phyloP scores from a whole-genome alignment of 2,329 filamentous ascomycete species.

The Penicillium sp. region DNA sequence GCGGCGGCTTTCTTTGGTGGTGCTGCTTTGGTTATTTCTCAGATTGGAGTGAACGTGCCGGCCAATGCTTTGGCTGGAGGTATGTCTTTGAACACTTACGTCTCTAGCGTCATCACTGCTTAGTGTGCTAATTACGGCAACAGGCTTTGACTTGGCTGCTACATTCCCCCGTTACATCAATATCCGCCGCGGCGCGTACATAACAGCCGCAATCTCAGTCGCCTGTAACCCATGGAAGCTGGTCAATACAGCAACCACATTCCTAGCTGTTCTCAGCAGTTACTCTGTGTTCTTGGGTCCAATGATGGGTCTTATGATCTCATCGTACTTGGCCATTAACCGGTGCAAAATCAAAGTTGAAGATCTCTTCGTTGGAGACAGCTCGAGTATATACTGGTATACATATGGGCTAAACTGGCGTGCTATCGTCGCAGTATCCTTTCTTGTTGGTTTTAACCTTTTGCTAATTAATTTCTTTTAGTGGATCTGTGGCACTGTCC shows the following conservation, averaged over 20 bases:
- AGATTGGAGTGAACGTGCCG: background rate
- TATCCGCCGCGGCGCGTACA: constrained; percentile 52
- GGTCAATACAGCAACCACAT: constrained; percentile 22
- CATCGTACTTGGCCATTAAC: constrained; percentile 45
- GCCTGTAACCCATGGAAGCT: constrained; percentile 26
- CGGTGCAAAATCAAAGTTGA: constrained; percentile 33
- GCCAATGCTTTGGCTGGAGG: background rate
- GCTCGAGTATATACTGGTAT: background rate
- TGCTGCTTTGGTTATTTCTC: background rate
- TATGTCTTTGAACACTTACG: background rate
- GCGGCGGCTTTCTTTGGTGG: background rate
- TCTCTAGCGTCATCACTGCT: background rate
- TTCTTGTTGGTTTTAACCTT: background rate
- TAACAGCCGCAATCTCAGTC: constrained; percentile 39
- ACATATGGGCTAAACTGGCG: background rate
- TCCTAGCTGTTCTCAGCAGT: constrained; percentile 21
- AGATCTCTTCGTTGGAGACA: background rate
- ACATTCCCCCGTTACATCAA: constrained; percentile 53
- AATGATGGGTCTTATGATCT: constrained; percentile 44
- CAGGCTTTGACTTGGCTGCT: constrained; percentile 38
- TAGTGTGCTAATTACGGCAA: background rate
- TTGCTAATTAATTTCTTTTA: background rate
- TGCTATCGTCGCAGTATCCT: background rate
- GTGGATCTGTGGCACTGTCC: background rate
- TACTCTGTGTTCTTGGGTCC: constrained; percentile 48